Conservation (phyloP, 2,329 filamentous ascomycete genomes). For the Chaetomiaceae sp. region DNA sequence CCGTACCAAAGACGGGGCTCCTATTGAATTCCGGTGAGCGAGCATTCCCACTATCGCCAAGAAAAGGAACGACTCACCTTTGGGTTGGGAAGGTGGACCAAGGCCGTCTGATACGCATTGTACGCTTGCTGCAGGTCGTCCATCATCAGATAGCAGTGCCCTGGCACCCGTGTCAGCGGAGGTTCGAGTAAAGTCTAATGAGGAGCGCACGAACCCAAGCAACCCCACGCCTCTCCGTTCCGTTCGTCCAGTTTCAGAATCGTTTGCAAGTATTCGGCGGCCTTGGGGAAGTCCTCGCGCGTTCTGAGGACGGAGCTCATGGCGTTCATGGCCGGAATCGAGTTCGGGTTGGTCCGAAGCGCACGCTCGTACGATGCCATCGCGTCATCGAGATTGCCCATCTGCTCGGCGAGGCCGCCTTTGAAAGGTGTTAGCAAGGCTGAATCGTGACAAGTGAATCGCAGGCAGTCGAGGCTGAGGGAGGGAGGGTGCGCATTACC, state of each 20-base stretch:
- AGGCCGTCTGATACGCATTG: slow-evolving; percentile 89
- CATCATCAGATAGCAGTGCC: slow-evolving; percentile 99
- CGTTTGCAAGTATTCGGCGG: slow-evolving; percentile 85
- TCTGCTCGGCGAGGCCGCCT: slow-evolving; percentile 83
- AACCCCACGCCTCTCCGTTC: slow-evolving; percentile 96
- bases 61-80: slow-evolving; percentile 58
- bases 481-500: slow-evolving; percentile 53
- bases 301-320: slow-evolving; percentile 89
- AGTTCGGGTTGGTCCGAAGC: slow-evolving; percentile 80
- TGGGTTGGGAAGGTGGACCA: slow-evolving; percentile 88
- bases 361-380: slow-evolving; percentile 89
- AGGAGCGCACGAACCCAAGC: slow-evolving; percentile 60
- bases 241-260: slow-evolving; percentile 84
- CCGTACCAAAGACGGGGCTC: slow-evolving; percentile 99
- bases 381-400: slow-evolving; percentile 84
- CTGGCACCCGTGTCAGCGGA: slow-evolving; percentile 39
- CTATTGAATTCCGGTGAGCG: slow-evolving; percentile 37
- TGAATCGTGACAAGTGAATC: slow-evolving; percentile 22
- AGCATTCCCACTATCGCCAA: slow-evolving; percentile 3
- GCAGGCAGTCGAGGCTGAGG: neutral
- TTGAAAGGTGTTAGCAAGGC: slow-evolving; percentile 28
- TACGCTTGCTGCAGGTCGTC: slow-evolving; percentile 97
- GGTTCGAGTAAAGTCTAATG: neutral
- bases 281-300: slow-evolving; percentile 89
- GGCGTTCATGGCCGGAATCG: slow-evolving; percentile 86